phyloP scores from a whole-genome alignment of 352 stramenopile genomes.

The Phytopythium montanum region DNA sequence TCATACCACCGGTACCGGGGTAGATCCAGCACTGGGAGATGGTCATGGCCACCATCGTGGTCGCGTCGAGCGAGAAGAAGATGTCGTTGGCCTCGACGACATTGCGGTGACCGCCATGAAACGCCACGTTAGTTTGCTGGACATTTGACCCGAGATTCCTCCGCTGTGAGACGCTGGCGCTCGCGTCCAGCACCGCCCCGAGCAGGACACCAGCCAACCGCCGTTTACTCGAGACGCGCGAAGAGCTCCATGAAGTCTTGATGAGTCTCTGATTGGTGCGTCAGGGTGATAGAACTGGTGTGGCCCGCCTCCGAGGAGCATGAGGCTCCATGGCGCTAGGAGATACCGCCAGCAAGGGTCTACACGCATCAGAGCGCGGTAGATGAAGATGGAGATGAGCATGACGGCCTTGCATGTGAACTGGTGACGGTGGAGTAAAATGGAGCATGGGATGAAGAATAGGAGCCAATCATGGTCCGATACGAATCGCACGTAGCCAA shows the following conservation, averaged over 20 bases:
- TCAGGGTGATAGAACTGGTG: not conserved
- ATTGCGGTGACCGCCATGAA: conserved; percentile 55
- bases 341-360: not conserved
- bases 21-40: conserved; percentile 89
- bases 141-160: conserved; percentile 68
- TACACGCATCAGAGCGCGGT: not conserved
- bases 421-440: not conserved
- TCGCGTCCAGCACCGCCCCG: conserved; percentile 39
- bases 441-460: not conserved
- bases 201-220: conserved; percentile 25
- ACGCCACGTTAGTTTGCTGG: conserved; percentile 73
- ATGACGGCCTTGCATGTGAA: too few species aligned
- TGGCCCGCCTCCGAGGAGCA: not conserved
- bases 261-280: not conserved
- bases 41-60: conserved; percentile 74
- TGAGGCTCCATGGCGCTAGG: not conserved
- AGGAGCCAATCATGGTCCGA: not conserved
- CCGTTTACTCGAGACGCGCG: not conserved
- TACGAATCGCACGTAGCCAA: not conserved
- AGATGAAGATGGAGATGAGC: too few species aligned
- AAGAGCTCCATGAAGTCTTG: not conserved
- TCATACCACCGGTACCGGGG: conserved; percentile 40
- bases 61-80: conserved; percentile 91
- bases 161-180: conserved; percentile 46
- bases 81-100: conserved; percentile 80